phyloP scores from a whole-genome alignment of 2,329 filamentous ascomycete species.

The Biscogniauxia mediterranea region DNA sequence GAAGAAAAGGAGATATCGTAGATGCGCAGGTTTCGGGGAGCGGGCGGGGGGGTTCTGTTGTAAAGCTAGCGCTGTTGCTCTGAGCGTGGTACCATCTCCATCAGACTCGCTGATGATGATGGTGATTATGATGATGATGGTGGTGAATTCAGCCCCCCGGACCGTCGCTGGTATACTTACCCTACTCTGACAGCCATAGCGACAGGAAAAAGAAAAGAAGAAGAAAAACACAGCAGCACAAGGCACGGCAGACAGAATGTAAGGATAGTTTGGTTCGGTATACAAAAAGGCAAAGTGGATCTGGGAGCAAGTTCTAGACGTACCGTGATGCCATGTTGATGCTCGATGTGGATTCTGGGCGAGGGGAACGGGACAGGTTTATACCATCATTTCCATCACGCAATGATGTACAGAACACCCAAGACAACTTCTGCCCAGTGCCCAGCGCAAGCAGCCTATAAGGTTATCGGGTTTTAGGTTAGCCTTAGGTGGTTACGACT shows the following conservation, averaged over 20 bases:
- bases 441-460: neutral
- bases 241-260: no score
- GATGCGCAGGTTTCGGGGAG: no score
- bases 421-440: neutral
- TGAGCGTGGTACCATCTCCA: no score
- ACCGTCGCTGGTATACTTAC: neutral
- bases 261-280: neutral
- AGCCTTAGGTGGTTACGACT: no score
- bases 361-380: neutral
- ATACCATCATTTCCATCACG: neutral
- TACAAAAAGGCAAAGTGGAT: neutral
- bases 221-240: neutral
- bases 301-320: neutral
- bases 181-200: neutral
- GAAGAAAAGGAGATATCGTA: no score
- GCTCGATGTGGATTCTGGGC: neutral
- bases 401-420: neutral
- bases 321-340: neutral
- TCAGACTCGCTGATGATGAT: neutral
- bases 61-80: no score
- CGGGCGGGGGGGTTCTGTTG: no score
- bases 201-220: neutral
- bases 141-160: no score
- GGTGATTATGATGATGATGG: neutral
- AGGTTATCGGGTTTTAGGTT: no score